Evolutionary conservation across 1,139 yeast genomes (phyloP).

Genomic region (Magnusiomyces fungicola): DNA sequence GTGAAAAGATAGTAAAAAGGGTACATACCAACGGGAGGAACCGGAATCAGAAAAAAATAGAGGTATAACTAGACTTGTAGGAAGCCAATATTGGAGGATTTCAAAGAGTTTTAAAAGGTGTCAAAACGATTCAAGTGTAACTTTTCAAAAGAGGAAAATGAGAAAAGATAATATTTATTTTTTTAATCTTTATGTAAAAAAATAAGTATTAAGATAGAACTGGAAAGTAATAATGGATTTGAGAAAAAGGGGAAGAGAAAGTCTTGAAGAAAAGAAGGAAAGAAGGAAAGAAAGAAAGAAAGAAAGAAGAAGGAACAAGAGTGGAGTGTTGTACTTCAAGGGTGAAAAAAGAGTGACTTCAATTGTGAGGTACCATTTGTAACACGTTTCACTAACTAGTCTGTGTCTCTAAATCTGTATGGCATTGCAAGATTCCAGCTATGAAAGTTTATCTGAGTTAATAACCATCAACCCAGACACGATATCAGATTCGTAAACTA

Average conservation of each 20-base stretch:
- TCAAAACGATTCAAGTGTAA: neutral
- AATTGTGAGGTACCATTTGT: too few relatives aligned
- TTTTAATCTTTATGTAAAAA: neutral
- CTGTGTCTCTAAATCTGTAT: too few relatives aligned
- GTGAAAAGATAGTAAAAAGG: too few relatives aligned
- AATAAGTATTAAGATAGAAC: neutral
- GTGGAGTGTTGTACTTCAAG: too few relatives aligned
- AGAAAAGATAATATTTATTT: neutral
- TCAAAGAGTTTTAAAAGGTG: neutral
- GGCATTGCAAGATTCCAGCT: too few relatives aligned
- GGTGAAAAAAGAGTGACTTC: too few relatives aligned
- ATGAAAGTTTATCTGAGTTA: too few relatives aligned
- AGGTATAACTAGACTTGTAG: too few relatives aligned
- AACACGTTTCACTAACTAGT: too few relatives aligned
- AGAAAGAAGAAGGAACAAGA: neutral
- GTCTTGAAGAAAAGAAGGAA: neutral
- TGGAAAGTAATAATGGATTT: neutral
- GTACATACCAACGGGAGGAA: conserved; percentile 4
- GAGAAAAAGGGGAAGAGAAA: neutral
- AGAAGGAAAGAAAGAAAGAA: neutral
- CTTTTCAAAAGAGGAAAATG: neutral
- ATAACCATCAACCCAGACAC: too few relatives aligned
- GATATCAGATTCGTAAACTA: too few relatives aligned
- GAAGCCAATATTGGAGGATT: neutral
- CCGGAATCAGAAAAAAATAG: neutral